Conservation (phyloP, 805 yeast species). For the Debaryomyces hansenii region DNA sequence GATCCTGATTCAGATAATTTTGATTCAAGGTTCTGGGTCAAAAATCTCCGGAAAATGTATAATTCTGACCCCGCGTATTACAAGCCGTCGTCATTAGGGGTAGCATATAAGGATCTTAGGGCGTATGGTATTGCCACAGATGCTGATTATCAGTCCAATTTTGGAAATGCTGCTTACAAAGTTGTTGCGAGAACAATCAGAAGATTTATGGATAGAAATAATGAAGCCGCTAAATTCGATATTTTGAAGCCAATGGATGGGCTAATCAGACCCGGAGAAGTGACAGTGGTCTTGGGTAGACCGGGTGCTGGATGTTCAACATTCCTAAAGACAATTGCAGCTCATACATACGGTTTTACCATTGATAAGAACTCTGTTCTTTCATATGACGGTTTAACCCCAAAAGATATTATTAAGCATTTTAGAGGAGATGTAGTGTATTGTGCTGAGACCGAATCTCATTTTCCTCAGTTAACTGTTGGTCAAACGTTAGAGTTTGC, state of each 20-base stretch:
- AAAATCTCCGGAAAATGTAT: conserved; percentile 51
- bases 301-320: conserved; percentile 83
- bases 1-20: conserved; percentile 56
- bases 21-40: conserved; percentile 59
- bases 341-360: conserved; percentile 61
- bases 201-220: conserved; percentile 1
- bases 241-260: conserved; percentile 70
- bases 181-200: neutral
- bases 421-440: conserved; percentile 73
- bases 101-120: conserved; percentile 52
- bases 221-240: conserved; percentile 32
- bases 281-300: conserved; percentile 72
- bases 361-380: conserved; percentile 47
- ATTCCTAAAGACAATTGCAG: conserved; percentile 61
- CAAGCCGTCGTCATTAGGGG: conserved; percentile 55
- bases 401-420: conserved; percentile 48
- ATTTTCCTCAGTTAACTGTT: conserved; percentile 68
- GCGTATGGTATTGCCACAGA: conserved; percentile 47
- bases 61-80: conserved; percentile 55
- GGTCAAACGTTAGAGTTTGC: conserved; percentile 66
- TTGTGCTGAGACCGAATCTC: conserved; percentile 67
- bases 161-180: conserved; percentile 32
- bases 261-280: conserved; percentile 57
- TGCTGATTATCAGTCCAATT: conserved; percentile 60
- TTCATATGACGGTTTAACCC: conserved; percentile 56